Evolutionary conservation across 192 early-diverging fungal genomes (phyloP).

Genomic region (Allomyces javanicus): DNA sequence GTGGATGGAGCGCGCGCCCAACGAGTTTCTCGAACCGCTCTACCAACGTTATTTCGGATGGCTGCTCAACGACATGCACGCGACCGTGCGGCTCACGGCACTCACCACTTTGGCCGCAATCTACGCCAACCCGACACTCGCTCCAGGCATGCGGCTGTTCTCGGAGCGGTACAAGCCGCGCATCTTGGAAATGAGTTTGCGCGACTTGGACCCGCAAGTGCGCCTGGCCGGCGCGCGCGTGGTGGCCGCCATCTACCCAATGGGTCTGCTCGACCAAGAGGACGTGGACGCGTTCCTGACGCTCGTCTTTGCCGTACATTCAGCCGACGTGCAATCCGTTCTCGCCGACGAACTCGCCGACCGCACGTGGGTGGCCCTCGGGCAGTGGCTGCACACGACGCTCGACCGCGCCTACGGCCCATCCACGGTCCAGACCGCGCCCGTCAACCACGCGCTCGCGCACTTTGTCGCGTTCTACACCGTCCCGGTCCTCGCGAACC

Average conservation of each 20-base stretch:
- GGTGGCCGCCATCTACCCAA: conserved; percentile 9
- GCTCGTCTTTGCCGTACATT: neutral
- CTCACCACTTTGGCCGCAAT: conserved; percentile 39
- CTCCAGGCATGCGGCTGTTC: conserved; percentile 33
- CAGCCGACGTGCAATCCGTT: too few species aligned
- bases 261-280: neutral
- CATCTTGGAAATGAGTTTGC: conserved; percentile 53
- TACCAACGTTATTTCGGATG: conserved; percentile 74
- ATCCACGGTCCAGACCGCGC: too few species aligned
- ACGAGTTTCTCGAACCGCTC: conserved; percentile 44
- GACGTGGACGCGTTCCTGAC: neutral
- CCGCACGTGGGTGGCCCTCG: too few species aligned
- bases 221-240: conserved; percentile 20
- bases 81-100: conserved; percentile 46
- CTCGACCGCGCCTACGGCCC: too few species aligned
- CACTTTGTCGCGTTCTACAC: too few species aligned
- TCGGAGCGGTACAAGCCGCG: conserved; percentile 46
- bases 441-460: too few species aligned
- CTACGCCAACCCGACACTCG: conserved; percentile 31
- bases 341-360: too few species aligned
- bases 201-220: conserved; percentile 32
- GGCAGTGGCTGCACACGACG: too few species aligned
- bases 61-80: conserved; percentile 63
- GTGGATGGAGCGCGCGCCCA: conserved; percentile 54
- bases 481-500: too few species aligned